Evolutionary conservation across 2,329 filamentous ascomycete species (phyloP).

Genomic region (Paramyrothecium sp.): DNA sequence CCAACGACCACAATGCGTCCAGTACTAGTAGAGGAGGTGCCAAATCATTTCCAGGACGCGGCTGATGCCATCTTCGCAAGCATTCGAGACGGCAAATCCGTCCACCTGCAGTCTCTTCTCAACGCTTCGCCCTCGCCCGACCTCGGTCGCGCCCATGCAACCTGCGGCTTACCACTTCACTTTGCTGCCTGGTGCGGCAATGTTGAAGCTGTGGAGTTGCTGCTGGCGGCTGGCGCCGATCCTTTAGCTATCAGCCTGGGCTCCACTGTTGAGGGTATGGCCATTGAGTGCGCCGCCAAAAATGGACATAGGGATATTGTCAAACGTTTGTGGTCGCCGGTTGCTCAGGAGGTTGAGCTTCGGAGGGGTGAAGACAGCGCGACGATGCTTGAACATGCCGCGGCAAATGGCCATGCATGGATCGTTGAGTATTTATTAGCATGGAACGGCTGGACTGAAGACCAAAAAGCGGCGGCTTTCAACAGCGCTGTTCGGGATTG

Average conservation of each 20-base stretch:
- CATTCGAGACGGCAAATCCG: neutral
- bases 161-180: constrained; percentile 4
- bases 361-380: too few relatives aligned
- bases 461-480: neutral
- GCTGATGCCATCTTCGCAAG: too few relatives aligned
- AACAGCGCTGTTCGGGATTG: neutral
- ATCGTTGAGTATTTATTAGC: constrained; percentile 6
- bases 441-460: constrained; percentile 4
- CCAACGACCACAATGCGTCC: too few relatives aligned
- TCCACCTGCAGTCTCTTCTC: neutral
- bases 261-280: too few relatives aligned
- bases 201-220: constrained; percentile 3
- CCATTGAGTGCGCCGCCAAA: too few relatives aligned
- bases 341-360: too few relatives aligned
- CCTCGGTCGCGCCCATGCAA: neutral
- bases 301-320: neutral
- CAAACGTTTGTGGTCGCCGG: neutral
- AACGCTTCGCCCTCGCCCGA: neutral
- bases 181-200: constrained; percentile 5
- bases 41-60: too few relatives aligned
- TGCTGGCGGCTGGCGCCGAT: constrained; percentile 7
- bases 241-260: neutral
- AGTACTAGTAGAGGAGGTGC: too few relatives aligned
- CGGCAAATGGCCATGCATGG: constrained; percentile 7
- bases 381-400: too few relatives aligned